Base-by-base conservation (phyloP, 805 yeast species). In the Scheffersomyces amazonensis region DNA sequence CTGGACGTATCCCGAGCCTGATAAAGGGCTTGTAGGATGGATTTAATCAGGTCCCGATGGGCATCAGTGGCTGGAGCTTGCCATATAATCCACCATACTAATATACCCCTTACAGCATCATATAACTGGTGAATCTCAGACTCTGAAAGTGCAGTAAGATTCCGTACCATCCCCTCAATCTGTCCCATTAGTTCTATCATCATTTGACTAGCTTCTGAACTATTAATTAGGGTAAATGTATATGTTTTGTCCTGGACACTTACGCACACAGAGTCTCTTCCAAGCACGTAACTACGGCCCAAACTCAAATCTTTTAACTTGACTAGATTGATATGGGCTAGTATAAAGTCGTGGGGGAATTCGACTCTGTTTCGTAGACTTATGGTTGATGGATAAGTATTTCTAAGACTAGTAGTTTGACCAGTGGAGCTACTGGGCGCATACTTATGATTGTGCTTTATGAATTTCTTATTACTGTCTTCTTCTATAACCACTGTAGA, bases 21-120 rank as follows among this genome's bases (percentile, higher is more conserved):
- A 11, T 12, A 12, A 2, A 34, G 15, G 8, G 40, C 48, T 32
- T 37, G 34, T 15, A 60, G 36, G 2, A 45, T 39, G 6, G 32
- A 18, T 2, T 33, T 31, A 12, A 62, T 16, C 1, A 47, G 33
- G 12, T 37, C 40, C 50, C 54, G 43, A n/a, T 48, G 32, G n/a
- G 31, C 43, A 3, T 43, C 50, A 3, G 46, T 16, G 2, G 65
- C 60, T 5, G 44, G 35, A 27, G 58, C 56, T 32, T 66, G 70
- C 2, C 56, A 17, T 12, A 62, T 57, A 16, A 68, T 46, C 22
- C 43, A 34, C 73, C 73, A 68, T 28, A 51, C 46, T 4, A 63
- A 43, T 7, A 67, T 29, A 0, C 44, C 46, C 20, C 45, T 45
- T 2, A 63, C 28, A 2, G 60, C 52, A 1, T 41, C 35, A 16